phyloP scores from a whole-genome alignment of 192 early-diverging fungal species.

The Neocallimastix lanati region DNA sequence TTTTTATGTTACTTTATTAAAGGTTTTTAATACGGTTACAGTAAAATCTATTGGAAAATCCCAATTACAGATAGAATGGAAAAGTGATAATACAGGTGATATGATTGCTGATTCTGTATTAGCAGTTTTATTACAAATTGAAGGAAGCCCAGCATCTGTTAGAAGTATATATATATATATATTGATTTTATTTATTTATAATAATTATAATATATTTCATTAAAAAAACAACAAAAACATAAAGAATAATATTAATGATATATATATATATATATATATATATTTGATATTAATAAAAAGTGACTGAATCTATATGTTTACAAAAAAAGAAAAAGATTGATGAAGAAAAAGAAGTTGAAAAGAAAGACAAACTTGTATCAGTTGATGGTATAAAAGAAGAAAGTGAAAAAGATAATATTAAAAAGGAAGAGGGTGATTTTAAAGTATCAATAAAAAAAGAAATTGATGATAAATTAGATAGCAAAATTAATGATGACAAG shows the following conservation, averaged over 20 bases:
- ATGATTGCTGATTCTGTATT: constrained; percentile 90
- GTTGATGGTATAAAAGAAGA: too few relatives aligned
- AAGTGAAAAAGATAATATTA: too few relatives aligned
- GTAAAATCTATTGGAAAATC: constrained; percentile 35
- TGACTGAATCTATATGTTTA: background rate
- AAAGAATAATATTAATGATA: background rate
- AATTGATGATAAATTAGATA: too few relatives aligned
- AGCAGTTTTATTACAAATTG: constrained; percentile 66
- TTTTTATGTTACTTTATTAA: too few relatives aligned
- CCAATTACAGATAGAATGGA: constrained; percentile 73
- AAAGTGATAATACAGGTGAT: constrained; percentile 76
- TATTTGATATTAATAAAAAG: background rate
- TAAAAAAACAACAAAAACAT: too few relatives aligned
- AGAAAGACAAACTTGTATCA: too few relatives aligned
- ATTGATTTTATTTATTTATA: too few relatives aligned
- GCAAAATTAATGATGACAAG: background rate
- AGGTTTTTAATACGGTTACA: constrained; percentile 58
- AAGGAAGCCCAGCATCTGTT: constrained; percentile 73
- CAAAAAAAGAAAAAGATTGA: background rate
- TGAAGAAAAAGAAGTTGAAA: background rate
- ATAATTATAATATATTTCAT: too few relatives aligned
- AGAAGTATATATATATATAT: constrained; percentile 45
- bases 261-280: background rate
- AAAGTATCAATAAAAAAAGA: too few relatives aligned
- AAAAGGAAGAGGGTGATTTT: too few relatives aligned